Conservation (phyloP, 306 rosid species). For the Cucumis cinereus region DNA sequence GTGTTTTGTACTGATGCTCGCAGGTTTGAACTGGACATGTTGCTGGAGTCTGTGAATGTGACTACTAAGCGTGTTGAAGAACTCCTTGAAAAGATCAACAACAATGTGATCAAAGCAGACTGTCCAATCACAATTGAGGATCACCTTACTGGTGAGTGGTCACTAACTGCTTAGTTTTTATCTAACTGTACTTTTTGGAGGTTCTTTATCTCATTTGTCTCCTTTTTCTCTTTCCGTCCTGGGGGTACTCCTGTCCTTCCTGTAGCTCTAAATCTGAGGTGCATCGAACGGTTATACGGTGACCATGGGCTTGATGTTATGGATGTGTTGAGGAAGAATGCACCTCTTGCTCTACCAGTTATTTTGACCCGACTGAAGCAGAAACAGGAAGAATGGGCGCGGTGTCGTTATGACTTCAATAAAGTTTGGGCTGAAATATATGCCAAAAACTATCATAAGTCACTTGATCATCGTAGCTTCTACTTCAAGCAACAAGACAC, state of each 20-base stretch:
- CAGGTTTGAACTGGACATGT: constrained; percentile 99
- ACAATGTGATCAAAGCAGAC: constrained; percentile 52
- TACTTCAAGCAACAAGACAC: constrained; percentile 98
- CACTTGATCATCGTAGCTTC: constrained; percentile 99
- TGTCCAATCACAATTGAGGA: constrained; percentile 66
- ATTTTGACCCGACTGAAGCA: constrained; percentile 88
- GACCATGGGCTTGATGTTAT: constrained; percentile 97
- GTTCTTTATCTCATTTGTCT: constrained; percentile 18
- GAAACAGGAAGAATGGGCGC: constrained; percentile 98
- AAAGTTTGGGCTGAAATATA: constrained; percentile 99
- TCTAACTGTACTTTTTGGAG: constrained; percentile 10
- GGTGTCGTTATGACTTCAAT: constrained; percentile 84
- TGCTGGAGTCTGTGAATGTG: constrained; percentile 88
- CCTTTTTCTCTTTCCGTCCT: not conserved
- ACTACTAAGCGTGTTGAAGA: constrained; percentile 87
- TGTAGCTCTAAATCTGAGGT: constrained; percentile 81
- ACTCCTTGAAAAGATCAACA: constrained; percentile 70
- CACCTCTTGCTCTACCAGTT: constrained; percentile 84
- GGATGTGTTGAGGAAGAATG: constrained; percentile 84
- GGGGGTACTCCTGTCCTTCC: not conserved
- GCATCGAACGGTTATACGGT: constrained; percentile 92
- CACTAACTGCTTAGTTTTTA: constrained; percentile 15
- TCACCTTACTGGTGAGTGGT: constrained; percentile 96
- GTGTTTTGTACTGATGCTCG: constrained; percentile 19
- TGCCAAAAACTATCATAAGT: constrained; percentile 91